Conservation (phyloP, 139 green algal genomes). For the Pleodorina starrii region DNA sequence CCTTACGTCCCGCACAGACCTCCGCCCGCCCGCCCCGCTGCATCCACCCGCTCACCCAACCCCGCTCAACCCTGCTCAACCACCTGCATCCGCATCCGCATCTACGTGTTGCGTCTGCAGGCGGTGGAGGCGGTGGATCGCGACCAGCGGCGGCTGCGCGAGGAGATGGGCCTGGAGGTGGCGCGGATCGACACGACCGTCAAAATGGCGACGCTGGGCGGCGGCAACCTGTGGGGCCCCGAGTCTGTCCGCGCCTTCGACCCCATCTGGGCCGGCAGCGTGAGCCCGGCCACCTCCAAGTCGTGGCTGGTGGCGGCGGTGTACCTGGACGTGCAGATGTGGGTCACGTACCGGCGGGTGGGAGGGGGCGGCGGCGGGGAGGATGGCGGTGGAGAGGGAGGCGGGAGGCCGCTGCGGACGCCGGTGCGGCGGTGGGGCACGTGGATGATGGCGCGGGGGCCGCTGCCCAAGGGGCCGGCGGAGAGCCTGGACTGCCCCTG, state of each 20-base stretch:
- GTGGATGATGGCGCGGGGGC: constrained; percentile 46
- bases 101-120: not conserved
- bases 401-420: not conserved
- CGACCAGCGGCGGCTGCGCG: constrained; percentile 9
- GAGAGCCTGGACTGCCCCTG: constrained; percentile 9
- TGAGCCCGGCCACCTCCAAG: not conserved
- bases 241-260: not conserved
- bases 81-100: too few relatives aligned
- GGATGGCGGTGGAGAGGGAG: not conserved
- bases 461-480: constrained; percentile 24
- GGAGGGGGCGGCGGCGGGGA: not conserved
- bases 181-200: not conserved
- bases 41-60: too few relatives aligned
- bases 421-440: constrained; percentile 10
- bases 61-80: not conserved
- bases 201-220: not conserved
- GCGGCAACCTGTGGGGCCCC: constrained; percentile 41
- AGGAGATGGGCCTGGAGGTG: not conserved
- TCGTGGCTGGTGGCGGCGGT: constrained; percentile 36
- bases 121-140: constrained; percentile 23
- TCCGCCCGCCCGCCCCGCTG: too few relatives aligned
- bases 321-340: not conserved
- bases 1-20: too few relatives aligned
- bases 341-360: not conserved
- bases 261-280: not conserved